Conservation (phyloP, 306 rosid species). For the Cyclanthera cordifolia region DNA sequence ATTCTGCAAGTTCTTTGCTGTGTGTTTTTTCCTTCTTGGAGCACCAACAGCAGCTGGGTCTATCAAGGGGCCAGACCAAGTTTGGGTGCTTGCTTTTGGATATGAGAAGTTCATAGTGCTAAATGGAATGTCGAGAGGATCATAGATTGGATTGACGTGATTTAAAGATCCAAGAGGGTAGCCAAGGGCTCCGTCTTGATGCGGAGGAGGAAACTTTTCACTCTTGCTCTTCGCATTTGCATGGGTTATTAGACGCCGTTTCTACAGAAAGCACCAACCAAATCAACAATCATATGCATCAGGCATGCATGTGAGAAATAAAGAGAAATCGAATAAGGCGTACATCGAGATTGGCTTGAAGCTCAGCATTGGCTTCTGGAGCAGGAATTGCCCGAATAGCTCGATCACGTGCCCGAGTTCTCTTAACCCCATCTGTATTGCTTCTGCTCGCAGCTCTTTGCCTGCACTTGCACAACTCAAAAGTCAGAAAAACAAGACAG, state of each 20-base stretch:
- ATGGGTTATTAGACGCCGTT: slow-evolving; percentile 79
- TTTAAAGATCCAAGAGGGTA: slow-evolving; percentile 78
- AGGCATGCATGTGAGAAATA: neutral
- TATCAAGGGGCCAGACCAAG: slow-evolving; percentile 95
- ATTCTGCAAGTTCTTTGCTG: slow-evolving; percentile 31
- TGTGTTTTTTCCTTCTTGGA: slow-evolving; percentile 71
- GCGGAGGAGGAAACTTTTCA: slow-evolving; percentile 98
- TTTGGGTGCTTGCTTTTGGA: slow-evolving; percentile 61
- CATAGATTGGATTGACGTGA: slow-evolving; percentile 71
- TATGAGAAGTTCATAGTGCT: slow-evolving; percentile 73
- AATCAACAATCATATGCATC: neutral
- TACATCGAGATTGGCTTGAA: slow-evolving; percentile 91
- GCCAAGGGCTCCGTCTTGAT: slow-evolving; percentile 93
- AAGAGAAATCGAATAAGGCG: slow-evolving; percentile 18
- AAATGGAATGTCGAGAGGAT: slow-evolving; percentile 82
- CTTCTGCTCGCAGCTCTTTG: slow-evolving; percentile 76
- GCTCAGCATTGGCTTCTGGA: slow-evolving; percentile 92
- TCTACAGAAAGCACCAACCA: slow-evolving; percentile 29
- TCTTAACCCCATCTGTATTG: slow-evolving; percentile 69
- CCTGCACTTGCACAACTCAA: slow-evolving; percentile 36
- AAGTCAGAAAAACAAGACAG: slow-evolving; percentile 13
- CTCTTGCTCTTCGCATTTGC: slow-evolving; percentile 99
- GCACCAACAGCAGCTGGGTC: slow-evolving; percentile 51
- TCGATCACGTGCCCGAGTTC: slow-evolving; percentile 73
- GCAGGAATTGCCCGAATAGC: slow-evolving; percentile 62